Evolutionary conservation across 106 monocot genomes (phyloP).

Genomic region (Cymbidium sinense): DNA sequence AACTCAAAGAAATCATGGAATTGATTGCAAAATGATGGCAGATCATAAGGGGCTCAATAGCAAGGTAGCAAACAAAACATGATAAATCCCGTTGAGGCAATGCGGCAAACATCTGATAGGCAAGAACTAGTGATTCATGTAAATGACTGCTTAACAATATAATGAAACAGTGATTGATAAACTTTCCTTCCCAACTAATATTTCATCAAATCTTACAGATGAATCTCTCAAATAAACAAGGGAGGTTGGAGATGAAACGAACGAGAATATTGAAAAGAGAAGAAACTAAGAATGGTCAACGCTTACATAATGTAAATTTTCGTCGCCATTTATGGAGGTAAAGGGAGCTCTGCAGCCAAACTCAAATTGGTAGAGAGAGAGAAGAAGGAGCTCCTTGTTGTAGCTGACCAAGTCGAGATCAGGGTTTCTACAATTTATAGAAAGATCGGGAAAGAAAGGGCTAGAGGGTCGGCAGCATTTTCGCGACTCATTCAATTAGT

Average conservation of each 20-base stretch:
- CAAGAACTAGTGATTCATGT: not conserved
- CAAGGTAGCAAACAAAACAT: not conserved
- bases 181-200: not conserved
- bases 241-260: not conserved
- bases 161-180: not conserved
- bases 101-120: not conserved
- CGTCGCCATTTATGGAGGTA: constrained; percentile 2
- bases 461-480: too few species aligned
- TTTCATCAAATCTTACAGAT: not conserved
- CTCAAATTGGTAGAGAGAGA: not conserved
- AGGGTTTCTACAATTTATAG: not conserved
- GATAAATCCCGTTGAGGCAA: not conserved
- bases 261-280: not conserved
- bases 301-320: constrained; percentile 10
- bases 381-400: not conserved
- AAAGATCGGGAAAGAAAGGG: too few species aligned
- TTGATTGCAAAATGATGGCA: not conserved
- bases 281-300: not conserved
- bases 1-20: too few species aligned
- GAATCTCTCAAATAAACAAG: not conserved
- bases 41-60: not conserved
- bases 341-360: not conserved
- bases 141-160: not conserved
- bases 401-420: not conserved
- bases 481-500: too few species aligned